A percentile compares a stretch with the other conserved stretches of the same genome.
Evolutionary conservation across 1,284 basidiomycete genomes (phyloP).

Genomic region (Boletus coffeatus): DNA sequence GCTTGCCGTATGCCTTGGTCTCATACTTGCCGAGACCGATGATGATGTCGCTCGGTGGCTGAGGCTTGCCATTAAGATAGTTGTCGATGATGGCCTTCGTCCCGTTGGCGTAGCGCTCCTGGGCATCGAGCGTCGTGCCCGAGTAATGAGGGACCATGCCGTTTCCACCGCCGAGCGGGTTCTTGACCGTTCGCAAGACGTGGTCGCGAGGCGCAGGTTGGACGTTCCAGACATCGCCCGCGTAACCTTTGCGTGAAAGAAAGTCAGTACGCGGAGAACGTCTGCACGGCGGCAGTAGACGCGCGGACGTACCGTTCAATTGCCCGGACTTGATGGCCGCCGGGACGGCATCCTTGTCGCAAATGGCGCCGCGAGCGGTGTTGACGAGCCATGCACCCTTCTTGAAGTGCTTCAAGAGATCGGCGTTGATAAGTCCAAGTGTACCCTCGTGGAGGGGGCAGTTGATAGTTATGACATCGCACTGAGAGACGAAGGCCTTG

Average conservation of each 20-base stretch:
- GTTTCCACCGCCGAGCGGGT: conserved; percentile 75
- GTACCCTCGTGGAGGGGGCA: conserved; percentile 91
- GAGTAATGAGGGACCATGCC: conserved; percentile 87
- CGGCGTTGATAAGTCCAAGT: conserved; percentile 73
- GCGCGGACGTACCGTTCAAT: conserved; percentile 43
- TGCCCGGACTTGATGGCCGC: conserved; percentile 78
- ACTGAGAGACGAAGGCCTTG: conserved; percentile 81
- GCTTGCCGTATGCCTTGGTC: conserved; percentile 51
- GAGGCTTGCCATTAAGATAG: conserved; percentile 64
- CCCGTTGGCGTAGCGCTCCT: conserved; percentile 83
- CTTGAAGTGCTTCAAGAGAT: conserved; percentile 86
- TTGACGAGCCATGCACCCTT: conserved; percentile 84
- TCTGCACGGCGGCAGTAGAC: background rate
- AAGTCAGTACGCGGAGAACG: background rate
- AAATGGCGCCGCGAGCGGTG: conserved; percentile 93
- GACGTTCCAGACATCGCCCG: conserved; percentile 72
- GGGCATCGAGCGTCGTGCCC: conserved; percentile 90
- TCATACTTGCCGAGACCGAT: conserved; percentile 61
- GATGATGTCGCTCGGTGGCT: conserved; percentile 81
- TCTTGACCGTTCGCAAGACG: conserved; percentile 81
- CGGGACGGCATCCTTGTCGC: conserved; percentile 77
- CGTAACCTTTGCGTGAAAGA: conserved; percentile 37
- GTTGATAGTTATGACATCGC: conserved; percentile 86
- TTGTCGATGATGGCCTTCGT: conserved; percentile 77
- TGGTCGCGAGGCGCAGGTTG: conserved; percentile 86